Percentiles rank a stretch among this genome's conserved stretches.
phyloP scores from a whole-genome alignment of 176 grass and related monocot genomes.

The Musa acuminata region DNA sequence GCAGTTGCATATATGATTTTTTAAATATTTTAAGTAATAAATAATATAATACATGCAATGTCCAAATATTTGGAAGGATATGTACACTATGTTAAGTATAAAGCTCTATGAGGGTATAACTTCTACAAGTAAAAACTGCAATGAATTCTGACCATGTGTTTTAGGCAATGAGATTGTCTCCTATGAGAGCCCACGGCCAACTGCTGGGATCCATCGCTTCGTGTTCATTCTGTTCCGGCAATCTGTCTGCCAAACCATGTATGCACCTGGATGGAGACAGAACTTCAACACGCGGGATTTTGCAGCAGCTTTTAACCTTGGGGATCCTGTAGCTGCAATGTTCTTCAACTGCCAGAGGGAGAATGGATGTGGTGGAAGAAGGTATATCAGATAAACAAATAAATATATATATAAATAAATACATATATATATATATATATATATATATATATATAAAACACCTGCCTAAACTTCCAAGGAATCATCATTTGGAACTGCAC shows the following conservation, averaged over 20 bases:
- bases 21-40: too few species aligned
- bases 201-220: conserved; percentile 53
- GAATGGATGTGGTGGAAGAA: conserved; percentile 57
- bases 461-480: too few species aligned
- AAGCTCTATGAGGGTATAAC: not conserved
- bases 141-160: not conserved
- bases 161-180: conserved; percentile 38
- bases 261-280: conserved; percentile 52
- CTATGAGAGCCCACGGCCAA: conserved; percentile 41
- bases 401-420: too few species aligned
- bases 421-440: too few species aligned
- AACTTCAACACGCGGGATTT: conserved; percentile 71
- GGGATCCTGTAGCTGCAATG: conserved; percentile 24
- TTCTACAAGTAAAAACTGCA: too few species aligned
- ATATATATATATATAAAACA: too few species aligned
- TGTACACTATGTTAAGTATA: too few species aligned
- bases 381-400: conserved; percentile 33
- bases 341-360: conserved; percentile 79
- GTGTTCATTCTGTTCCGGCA: conserved; percentile 56
- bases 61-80: too few species aligned
- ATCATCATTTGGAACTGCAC: not conserved
- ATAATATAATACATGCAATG: too few species aligned
- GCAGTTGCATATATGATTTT: too few species aligned
- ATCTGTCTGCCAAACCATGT: conserved; percentile 29
- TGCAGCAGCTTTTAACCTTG: conserved; percentile 40